Evolutionary conservation across 129 eudicot species (phyloP).

Genomic region (Tagetes erecta): DNA sequence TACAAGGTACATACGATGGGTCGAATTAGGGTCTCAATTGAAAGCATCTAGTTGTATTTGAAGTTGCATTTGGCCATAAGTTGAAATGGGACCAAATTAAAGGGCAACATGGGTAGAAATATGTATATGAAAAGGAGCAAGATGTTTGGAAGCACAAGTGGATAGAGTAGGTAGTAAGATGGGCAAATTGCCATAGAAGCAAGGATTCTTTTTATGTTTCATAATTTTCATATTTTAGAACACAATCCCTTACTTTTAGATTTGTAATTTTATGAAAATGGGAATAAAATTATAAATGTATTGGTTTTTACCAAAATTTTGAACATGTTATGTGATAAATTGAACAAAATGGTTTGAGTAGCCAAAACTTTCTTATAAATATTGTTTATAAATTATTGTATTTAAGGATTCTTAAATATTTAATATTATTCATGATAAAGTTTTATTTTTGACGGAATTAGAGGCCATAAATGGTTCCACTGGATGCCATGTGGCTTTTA

Average conservation of each 20-base stretch:
- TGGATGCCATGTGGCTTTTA: no score
- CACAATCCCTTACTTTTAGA: conserved; percentile 25
- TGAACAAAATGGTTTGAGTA: no score
- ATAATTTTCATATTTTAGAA: conserved; percentile 29
- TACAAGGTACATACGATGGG: conserved; percentile 14
- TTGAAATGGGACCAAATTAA: conserved; percentile 5
- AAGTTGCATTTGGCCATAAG: conserved; percentile 22
- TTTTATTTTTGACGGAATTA: no score
- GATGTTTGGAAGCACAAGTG: conserved; percentile 7
- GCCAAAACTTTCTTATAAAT: no score
- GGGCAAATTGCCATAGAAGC: conserved; percentile 20
- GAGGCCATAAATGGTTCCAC: no score
- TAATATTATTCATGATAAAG: no score
- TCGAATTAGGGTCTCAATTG: not conserved
- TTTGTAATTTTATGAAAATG: conserved; percentile 16
- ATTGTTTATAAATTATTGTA: no score
- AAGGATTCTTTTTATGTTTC: no score
- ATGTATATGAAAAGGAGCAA: conserved; percentile 18
- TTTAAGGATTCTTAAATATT: no score
- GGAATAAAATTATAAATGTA: conserved; percentile 28
- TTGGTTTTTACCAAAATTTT: conserved; percentile 10
- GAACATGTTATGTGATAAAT: not conserved
- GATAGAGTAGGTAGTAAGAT: conserved; percentile 21
- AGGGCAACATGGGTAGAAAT: conserved; percentile 21
- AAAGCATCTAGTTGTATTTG: conserved; percentile 15